Evolutionary conservation across 139 green algal genomes (phyloP).

Genomic region (Spirogloea muscicola): DNA sequence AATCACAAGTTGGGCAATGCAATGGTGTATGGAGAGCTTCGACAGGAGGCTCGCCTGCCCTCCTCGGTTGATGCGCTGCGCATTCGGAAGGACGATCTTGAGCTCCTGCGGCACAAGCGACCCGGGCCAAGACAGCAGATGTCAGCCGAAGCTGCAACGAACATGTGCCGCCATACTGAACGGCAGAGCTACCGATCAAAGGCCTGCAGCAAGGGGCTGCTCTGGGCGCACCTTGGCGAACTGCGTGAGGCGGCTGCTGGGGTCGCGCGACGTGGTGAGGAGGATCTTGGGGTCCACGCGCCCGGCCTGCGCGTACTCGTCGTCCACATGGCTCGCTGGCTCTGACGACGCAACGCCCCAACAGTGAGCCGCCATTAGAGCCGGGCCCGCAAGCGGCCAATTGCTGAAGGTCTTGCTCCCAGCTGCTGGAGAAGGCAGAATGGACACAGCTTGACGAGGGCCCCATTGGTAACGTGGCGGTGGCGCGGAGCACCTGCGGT

Average conservation of each 20-base stretch:
- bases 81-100: constrained; percentile 89
- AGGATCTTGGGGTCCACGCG: constrained; percentile 86
- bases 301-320: constrained; percentile 91
- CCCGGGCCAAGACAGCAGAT: too few relatives aligned
- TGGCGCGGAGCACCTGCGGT: constrained; percentile 58
- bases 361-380: too few relatives aligned
- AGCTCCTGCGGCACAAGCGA: constrained; percentile 78
- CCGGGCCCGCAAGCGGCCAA: background rate
- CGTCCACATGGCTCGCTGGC: constrained; percentile 80
- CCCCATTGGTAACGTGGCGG: background rate
- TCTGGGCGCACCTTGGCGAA: constrained; percentile 93
- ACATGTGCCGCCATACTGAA: too few relatives aligned
- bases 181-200: too few relatives aligned
- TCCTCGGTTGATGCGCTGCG: constrained; percentile 86
- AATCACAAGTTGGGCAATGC: too few relatives aligned
- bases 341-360: constrained; percentile 8
- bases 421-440: background rate
- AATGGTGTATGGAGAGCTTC: too few relatives aligned
- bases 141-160: too few relatives aligned
- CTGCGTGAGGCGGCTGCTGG: constrained; percentile 77
- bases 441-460: background rate
- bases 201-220: too few relatives aligned
- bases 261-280: constrained; percentile 90
- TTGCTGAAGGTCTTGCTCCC: background rate
- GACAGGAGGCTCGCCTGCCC: too few relatives aligned